Percentiles rank a stretch among this genome's conserved stretches.
phyloP scores from a whole-genome alignment of 1,139 yeast species.

The Saccharomycopsis crataegensis region DNA sequence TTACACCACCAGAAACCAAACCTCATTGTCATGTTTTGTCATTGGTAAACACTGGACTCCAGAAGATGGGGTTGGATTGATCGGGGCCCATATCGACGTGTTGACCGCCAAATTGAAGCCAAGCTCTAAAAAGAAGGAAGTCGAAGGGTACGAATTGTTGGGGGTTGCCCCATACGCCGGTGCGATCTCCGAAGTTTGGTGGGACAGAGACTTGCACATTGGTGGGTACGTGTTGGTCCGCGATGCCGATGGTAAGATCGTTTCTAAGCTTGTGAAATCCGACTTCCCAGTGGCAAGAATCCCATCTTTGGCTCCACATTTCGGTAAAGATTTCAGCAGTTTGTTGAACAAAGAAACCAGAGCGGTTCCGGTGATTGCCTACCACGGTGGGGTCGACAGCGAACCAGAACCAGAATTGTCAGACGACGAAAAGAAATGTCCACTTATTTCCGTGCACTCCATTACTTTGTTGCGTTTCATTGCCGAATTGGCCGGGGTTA shows the following conservation, averaged over 20 bases:
- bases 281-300: constrained; percentile 60
- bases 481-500: constrained; percentile 39
- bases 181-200: constrained; percentile 47
- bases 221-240: constrained; percentile 48
- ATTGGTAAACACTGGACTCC: constrained; percentile 54
- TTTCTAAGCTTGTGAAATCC: constrained; percentile 43
- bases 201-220: constrained; percentile 61
- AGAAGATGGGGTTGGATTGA: constrained; percentile 47
- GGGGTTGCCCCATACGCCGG: constrained; percentile 69
- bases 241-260: constrained; percentile 28
- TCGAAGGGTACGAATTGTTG: constrained; percentile 53
- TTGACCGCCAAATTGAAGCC: constrained; percentile 55
- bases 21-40: constrained; percentile 48
- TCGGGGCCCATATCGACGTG: constrained; percentile 58
- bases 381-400: constrained; percentile 25
- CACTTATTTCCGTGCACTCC: constrained; percentile 56
- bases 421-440: constrained; percentile 53
- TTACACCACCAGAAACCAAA: constrained; percentile 50
- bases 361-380: constrained; percentile 57
- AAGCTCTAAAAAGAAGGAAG: constrained; percentile 36
- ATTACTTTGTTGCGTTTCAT: constrained; percentile 48
- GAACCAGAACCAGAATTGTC: constrained; percentile 32
- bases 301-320: constrained; percentile 62
- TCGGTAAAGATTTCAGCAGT: constrained; percentile 43
- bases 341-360: constrained; percentile 56